phyloP scores from a whole-genome alignment of 306 rosid species.

The Quillaja saponaria region DNA sequence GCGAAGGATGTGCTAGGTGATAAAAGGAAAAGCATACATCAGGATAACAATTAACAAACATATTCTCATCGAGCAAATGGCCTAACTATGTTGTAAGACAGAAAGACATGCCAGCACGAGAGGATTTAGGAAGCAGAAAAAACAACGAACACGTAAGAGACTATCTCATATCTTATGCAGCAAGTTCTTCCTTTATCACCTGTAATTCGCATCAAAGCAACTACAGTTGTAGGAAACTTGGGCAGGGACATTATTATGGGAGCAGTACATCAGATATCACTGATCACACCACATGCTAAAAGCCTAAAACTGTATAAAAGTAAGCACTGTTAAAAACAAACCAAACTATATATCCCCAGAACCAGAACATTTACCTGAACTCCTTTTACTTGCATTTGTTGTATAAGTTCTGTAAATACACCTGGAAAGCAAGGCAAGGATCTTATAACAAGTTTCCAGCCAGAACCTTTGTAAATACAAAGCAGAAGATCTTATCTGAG shows the following conservation, averaged over 20 bases:
- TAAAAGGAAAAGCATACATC: no score
- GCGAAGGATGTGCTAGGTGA: background rate
- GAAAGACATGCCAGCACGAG: background rate
- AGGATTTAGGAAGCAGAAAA: conserved; percentile 3
- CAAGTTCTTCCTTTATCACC: background rate
- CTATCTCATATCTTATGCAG: background rate
- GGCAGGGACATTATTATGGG: background rate
- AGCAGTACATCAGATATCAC: background rate
- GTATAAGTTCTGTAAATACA: conserved; percentile 94
- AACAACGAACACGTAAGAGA: background rate
- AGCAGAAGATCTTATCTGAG: background rate
- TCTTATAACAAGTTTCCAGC: conserved; percentile 21
- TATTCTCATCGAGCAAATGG: background rate
- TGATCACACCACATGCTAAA: no score
- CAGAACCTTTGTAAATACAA: conserved; percentile 1
- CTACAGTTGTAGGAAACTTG: background rate
- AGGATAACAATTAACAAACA: no score
- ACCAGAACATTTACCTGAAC: conserved; percentile 64
- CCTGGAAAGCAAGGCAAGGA: conserved; percentile 51
- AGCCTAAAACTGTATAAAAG: no score
- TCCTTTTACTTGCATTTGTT: conserved; percentile 98
- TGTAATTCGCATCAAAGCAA: background rate
- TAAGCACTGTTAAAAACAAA: background rate
- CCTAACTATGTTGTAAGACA: background rate
- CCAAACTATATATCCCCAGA: background rate